A percentile compares a stretch with the other conserved stretches of the same genome.
Conservation (phyloP, 345 rosid species). For the Chamaenerion angustifolium region DNA sequence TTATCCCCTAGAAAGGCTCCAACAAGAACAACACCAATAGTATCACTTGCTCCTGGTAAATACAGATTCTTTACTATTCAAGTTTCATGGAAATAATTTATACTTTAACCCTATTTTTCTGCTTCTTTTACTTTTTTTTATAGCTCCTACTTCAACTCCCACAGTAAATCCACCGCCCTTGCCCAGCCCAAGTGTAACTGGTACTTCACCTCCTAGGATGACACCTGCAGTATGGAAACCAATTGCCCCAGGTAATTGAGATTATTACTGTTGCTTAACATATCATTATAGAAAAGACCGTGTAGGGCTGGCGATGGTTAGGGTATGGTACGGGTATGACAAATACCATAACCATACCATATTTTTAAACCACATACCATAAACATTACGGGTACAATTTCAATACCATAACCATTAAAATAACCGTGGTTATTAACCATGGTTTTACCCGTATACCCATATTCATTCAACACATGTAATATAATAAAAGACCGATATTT, state of each 20-base stretch:
- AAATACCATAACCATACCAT: too few species aligned
- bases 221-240: conserved; percentile 10
- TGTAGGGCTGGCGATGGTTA: too few species aligned
- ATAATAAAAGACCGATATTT: too few species aligned
- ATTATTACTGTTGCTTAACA: not conserved
- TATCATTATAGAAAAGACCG: not conserved
- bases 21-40: conserved; percentile 22
- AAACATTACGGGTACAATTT: too few species aligned
- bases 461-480: too few species aligned
- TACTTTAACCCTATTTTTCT: not conserved
- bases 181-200: conserved; percentile 5
- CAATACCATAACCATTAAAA: too few species aligned
- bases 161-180: conserved; percentile 11
- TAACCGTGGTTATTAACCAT: too few species aligned
- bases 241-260: conserved; percentile 13
- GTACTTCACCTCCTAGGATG: conserved; percentile 9
- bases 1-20: conserved; percentile 19
- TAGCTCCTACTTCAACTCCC: conserved; percentile 9
- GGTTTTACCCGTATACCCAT: too few species aligned
- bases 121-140: conserved; percentile 2
- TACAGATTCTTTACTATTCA: conserved; percentile 5
- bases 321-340: too few species aligned
- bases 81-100: not conserved
- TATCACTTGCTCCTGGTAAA: conserved; percentile 29
- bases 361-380: too few species aligned